These are phyloP conservation scores for Avena insularis DNA, from an alignment of 176 grass and related monocot genomes.

Conservation along the genomic window DNA sequence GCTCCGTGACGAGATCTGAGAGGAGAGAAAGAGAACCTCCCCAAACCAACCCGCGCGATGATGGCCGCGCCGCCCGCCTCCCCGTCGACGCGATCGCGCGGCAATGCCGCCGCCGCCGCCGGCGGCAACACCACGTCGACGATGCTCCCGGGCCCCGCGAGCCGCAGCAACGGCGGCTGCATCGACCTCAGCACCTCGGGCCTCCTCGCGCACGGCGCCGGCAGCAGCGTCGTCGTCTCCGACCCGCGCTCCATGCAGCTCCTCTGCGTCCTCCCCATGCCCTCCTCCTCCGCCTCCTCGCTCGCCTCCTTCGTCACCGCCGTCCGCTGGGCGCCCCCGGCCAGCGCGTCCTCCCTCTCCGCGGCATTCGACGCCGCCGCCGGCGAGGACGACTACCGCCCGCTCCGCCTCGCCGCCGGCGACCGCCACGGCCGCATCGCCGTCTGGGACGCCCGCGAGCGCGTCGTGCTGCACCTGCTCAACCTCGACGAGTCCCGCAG, in stretches of 20 bases:
- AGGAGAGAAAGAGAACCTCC: neutral
- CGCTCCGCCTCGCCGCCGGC: conserved; percentile 75
- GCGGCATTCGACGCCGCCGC: conserved; percentile 21
- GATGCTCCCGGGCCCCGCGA: conserved; percentile 82
- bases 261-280: conserved; percentile 90
- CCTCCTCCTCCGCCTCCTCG: conserved; percentile 51
- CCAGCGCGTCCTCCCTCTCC: conserved; percentile 38
- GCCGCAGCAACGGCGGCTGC: conserved; percentile 86
- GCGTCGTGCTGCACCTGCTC: conserved; percentile 74
- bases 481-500: conserved; percentile 63
- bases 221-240: conserved; percentile 79
- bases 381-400: conserved; percentile 50
- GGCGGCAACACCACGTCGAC: conserved; percentile 47
- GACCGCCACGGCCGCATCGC: conserved; percentile 94
- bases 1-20: conserved; percentile 44
- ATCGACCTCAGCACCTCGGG: conserved; percentile 85
- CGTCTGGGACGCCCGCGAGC: conserved; percentile 80
- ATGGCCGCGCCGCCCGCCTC: conserved; percentile 32
- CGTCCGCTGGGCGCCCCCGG: conserved; percentile 43
- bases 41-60: conserved; percentile 24
- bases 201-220: conserved; percentile 88
- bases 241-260: conserved; percentile 96
- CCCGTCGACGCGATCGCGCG: conserved; percentile 45
- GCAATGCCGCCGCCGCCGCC: conserved; percentile 9
- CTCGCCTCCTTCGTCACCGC: conserved; percentile 66